Evolutionary conservation across 805 yeast genomes (phyloP), one percentile per base, ranked within the genome.

Genomic region (Yamadazyma phyllophila): DNA sequence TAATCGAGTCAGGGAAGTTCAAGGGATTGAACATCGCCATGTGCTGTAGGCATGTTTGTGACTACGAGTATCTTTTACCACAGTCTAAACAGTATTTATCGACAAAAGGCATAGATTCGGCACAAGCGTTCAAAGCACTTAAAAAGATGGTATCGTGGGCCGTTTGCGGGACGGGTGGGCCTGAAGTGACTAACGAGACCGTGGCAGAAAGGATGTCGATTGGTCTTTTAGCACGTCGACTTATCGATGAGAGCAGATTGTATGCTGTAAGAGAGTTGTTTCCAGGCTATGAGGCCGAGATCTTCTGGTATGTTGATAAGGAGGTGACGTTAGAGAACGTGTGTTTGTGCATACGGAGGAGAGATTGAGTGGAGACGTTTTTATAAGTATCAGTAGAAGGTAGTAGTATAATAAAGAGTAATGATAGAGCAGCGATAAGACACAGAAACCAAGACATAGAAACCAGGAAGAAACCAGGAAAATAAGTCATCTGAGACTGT

Each of bases 31-130:
- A 87, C 26, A 88, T 90, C 27, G 97, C 97, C 20, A 84, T 91
- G 88, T 90, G 97, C 60, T 90, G 97, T 62, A 75, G 97, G 45
- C 97, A 90, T 58, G 82, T 83, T 15, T 91, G 97, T 56, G 65
- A 76, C 34, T 82, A 80, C 49, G 65, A 73, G n/a, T 71, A 76
- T 45, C 68, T 85, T 12, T 61, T 86, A 12, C 72, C 75, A 0
- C 69, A 65, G 26, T 78, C 84, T 1, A 61, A 67, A 41, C 52
- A 54, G 17, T 78, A 62, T 54, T 59, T 83, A 20, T 37, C 41
- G 2, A 48, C 53, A 0, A 50, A 62, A 3, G 76, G 76, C 3
- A 54, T 75, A 32, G 42, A n/a, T 4, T 60, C 59, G n/a, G 44
- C 47, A 8, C 55, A 53, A 10, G 69, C 77, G 6, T 82, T 82